Evolutionary conservation across 2,329 filamentous ascomycete genomes (phyloP).

Genomic region (Botrytis fragariae): DNA sequence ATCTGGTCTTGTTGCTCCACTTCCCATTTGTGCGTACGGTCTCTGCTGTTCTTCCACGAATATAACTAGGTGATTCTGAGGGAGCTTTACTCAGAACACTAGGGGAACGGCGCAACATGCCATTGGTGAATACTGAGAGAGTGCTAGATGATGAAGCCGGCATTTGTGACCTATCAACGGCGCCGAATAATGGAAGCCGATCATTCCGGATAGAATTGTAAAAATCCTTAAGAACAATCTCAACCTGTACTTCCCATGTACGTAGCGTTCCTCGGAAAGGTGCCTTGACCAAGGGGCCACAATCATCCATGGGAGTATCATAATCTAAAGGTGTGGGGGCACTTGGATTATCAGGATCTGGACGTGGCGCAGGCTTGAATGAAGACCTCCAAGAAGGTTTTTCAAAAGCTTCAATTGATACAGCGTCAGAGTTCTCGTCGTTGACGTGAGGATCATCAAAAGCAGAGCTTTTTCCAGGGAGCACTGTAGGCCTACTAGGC

Average conservation of each 20-base stretch:
- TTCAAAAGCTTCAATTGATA: slow-evolving; percentile 37
- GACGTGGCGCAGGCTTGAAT: slow-evolving; percentile 35
- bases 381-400: slow-evolving; percentile 38
- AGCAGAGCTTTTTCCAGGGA: slow-evolving; percentile 42
- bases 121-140: slow-evolving; percentile 65
- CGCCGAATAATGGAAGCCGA: slow-evolving; percentile 81
- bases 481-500: slow-evolving; percentile 48
- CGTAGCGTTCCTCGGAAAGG: slow-evolving; percentile 73
- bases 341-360: slow-evolving; percentile 42
- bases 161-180: slow-evolving; percentile 45
- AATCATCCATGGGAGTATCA: slow-evolving; percentile 49
- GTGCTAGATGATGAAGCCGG: slow-evolving; percentile 53
- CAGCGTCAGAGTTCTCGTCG: slow-evolving; percentile 22
- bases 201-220: slow-evolving; percentile 87
- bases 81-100: slow-evolving; percentile 91
- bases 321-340: slow-evolving; percentile 39
- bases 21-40: slow-evolving; percentile 47
- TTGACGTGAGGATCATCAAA: slow-evolving; percentile 26
- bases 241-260: slow-evolving; percentile 85
- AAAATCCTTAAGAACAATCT: slow-evolving; percentile 87
- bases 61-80: slow-evolving; percentile 71
- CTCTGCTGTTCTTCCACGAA: slow-evolving; percentile 68
- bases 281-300: slow-evolving; percentile 73
- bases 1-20: slow-evolving; percentile 85
- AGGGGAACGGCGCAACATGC: slow-evolving; percentile 78